A percentile compares a stretch with the other conserved stretches of the same genome.
Conservation (phyloP, 768 basidiomycete species). For the Lactarius trivialis region DNA sequence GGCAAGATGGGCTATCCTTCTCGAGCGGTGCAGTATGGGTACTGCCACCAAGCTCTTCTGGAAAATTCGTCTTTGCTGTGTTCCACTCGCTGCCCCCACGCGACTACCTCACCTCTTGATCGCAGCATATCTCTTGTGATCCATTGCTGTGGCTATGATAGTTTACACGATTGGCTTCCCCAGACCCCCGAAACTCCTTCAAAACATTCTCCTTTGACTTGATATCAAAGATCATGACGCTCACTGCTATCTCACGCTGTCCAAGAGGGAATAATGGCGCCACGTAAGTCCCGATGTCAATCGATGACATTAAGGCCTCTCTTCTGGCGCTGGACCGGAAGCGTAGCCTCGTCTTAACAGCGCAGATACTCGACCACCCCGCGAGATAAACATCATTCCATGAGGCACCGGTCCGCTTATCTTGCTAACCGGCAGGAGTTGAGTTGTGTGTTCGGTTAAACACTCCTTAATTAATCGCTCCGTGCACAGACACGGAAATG, state of each 20-base stretch:
- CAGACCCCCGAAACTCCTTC: background rate
- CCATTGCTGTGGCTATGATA: background rate
- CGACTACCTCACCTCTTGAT: background rate
- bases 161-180: background rate
- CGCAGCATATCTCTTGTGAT: background rate
- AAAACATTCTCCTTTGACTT: background rate
- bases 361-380: constrained; percentile 9
- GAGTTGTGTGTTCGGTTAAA: background rate
- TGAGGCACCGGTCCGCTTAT: constrained; percentile 6
- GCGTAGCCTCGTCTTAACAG: background rate
- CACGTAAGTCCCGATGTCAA: background rate
- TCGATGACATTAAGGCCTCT: background rate
- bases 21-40: background rate
- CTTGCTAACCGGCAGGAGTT: background rate
- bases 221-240: background rate
- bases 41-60: background rate
- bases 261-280: background rate
- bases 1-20: background rate
- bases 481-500: background rate
- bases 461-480: background rate
- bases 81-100: background rate
- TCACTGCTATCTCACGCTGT: background rate
- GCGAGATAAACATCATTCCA: constrained; percentile 1
- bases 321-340: background rate
- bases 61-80: background rate